Evolutionary conservation across 2,329 filamentous ascomycete species (phyloP), one percentile per base, ranked within the genome.

Genomic region (Epichloe sibirici): DNA sequence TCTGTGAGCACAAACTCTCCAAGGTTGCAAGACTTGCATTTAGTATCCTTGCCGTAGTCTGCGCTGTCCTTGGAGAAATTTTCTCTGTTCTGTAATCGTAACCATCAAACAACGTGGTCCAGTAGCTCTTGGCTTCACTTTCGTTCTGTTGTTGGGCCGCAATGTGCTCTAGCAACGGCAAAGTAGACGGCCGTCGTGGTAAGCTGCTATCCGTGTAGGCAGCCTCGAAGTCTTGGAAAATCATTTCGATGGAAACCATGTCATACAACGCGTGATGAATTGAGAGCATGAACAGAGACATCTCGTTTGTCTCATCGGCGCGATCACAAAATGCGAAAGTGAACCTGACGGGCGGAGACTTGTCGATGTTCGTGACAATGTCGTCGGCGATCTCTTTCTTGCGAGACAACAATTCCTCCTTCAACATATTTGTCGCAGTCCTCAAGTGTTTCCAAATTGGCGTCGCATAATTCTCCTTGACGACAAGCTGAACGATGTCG

Each of bases 261-360:
- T 70, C 67, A 49, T 69, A 70, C 2, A 70, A 60, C 13, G 65
- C 58, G 46, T 70, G 67, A 49, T 69, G 65, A n/a, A 69, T 63
- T 4, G 64, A 61, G 13, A 69, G 51, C 51, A 57, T 60, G 37
- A 63, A 59, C 4, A 68, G 53, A 13, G 65, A 12, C 62, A n/a
- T 2, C 17, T 37, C 23, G 11, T 17, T 34, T 8, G 8, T 13
- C 34, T 35, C 17, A 35, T 21, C 13, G 43, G 62, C 25, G 52
- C 31, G 1, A 34, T 53, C 15, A 57, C 55, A 25, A 67, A 63
- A 50, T 61, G 4, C 57, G 1, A 47, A 9, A 15, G 45, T 47
- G 25, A 35, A 47, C 11, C 45, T 34, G 2, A 47, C 34, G 11
- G 45, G 45, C 45, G 45, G 45, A 8, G 25, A 34, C 25, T 47